Conservation (phyloP, 164 flowering plant species). For the Umbilicus rupestris region DNA sequence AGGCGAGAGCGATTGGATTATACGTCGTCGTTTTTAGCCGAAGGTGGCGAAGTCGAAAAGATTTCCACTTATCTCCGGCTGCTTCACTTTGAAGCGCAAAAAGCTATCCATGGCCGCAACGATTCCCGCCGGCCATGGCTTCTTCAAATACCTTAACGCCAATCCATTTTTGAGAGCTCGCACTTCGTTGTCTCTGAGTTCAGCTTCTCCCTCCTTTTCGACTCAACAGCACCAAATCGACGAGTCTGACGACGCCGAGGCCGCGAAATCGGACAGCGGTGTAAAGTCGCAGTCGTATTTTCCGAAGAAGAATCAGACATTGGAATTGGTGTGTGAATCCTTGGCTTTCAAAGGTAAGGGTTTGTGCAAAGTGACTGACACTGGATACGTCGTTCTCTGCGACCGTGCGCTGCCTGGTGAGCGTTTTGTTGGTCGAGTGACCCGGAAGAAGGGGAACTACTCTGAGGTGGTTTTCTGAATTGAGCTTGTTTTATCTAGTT, state of each 20-base stretch:
- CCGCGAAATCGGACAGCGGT: not conserved
- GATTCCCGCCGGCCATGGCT: not conserved
- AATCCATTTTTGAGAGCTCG: not conserved
- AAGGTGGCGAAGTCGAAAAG: too few relatives aligned
- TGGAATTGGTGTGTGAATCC: slow-evolving; percentile 81
- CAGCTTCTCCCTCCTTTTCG: not conserved
- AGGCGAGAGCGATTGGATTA: too few relatives aligned
- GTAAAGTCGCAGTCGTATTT: slow-evolving; percentile 29
- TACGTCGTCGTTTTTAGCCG: too few relatives aligned
- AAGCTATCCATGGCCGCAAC: not conserved
- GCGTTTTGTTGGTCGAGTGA: slow-evolving; percentile 80
- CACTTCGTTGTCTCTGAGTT: not conserved
- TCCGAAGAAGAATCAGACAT: slow-evolving; percentile 67
- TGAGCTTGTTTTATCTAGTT: not conserved
- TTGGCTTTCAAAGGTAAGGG: slow-evolving; percentile 86
- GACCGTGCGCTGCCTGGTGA: slow-evolving; percentile 95
- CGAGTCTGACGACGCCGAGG: not conserved
- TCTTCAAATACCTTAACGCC: not conserved
- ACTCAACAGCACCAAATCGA: not conserved
- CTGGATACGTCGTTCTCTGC: slow-evolving; percentile 87
- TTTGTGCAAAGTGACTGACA: slow-evolving; percentile 67
- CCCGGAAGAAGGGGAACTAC: slow-evolving; percentile 65
- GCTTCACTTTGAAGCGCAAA: not conserved
- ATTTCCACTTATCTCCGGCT: not conserved
- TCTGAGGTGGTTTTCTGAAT: slow-evolving; percentile 54